Percentiles rank a stretch among this genome's conserved stretches.
These are phyloP conservation scores for Scopulariopsis brevicaulis DNA, from an alignment of 2,329 filamentous ascomycete species.

Conservation along the genomic window DNA sequence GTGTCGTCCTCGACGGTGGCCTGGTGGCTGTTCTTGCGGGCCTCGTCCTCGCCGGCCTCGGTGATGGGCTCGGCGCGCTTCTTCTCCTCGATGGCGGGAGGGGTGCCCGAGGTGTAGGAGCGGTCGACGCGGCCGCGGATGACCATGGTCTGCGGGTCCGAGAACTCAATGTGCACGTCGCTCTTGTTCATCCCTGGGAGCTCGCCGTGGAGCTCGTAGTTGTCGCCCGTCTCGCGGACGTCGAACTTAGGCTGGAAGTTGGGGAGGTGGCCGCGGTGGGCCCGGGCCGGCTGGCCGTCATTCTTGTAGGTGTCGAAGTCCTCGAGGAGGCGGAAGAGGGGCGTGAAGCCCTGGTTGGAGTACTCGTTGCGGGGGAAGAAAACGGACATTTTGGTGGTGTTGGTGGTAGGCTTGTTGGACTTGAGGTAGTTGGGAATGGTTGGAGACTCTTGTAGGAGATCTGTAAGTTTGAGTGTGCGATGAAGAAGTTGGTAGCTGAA, in stretches of 20 bases:
- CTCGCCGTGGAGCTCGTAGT: conserved; percentile 72
- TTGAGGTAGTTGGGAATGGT: neutral
- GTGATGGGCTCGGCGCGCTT: conserved; percentile 18
- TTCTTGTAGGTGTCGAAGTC: conserved; percentile 47
- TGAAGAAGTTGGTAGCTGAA: neutral
- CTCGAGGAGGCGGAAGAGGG: conserved; percentile 53
- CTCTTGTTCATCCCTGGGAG: conserved; percentile 66
- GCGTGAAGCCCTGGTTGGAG: conserved; percentile 39
- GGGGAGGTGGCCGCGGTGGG: conserved; percentile 20
- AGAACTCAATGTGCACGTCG: conserved; percentile 68
- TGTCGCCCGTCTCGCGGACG: conserved; percentile 54
- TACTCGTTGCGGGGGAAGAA: conserved; percentile 46
- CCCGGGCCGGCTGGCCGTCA: neutral
- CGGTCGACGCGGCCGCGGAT: conserved; percentile 61
- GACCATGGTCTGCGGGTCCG: conserved; percentile 60
- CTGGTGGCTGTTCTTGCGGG: conserved; percentile 31
- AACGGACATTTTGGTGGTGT: conserved; percentile 41
- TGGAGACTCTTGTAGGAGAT: neutral
- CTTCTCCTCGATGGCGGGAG: conserved; percentile 13
- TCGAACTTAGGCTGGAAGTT: conserved; percentile 71
- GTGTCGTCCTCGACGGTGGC: conserved; percentile 57
- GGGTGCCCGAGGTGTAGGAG: conserved; percentile 42
- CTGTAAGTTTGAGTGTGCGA: neutral
- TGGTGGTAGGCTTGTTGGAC: conserved; percentile 3
- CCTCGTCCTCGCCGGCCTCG: conserved; percentile 21